Conservation (phyloP, 345 rosid genomes). For the Salix arbutifolia region DNA sequence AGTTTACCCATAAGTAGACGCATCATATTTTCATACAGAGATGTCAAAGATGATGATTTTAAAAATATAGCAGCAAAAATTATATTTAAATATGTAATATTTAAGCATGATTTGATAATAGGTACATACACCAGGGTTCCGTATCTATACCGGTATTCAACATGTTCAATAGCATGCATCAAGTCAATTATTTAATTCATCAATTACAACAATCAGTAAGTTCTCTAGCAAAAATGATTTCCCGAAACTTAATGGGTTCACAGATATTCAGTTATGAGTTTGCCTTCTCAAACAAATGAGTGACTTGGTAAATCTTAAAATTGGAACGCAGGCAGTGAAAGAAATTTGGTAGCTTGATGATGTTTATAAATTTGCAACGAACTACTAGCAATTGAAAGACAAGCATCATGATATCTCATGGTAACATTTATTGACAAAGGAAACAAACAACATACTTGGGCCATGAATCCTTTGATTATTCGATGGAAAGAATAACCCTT, state of each 20-base stretch:
- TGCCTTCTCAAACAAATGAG: not conserved
- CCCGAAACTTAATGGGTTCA: not conserved
- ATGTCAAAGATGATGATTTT: not conserved
- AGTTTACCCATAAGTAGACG: not conserved
- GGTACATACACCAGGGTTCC: not conserved
- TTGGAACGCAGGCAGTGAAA: not conserved
- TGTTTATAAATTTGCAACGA: not conserved
- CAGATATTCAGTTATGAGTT: too few relatives aligned
- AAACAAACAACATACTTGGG: conserved; percentile 57
- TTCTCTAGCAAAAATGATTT: not conserved
- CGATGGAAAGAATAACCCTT: conserved; percentile 89
- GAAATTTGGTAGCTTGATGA: not conserved
- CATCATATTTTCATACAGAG: not conserved
- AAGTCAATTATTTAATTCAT: not conserved
- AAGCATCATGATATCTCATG: not conserved
- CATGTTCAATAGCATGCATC: not conserved
- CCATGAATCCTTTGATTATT: conserved; percentile 90
- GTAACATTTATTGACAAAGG: conserved; percentile 3
- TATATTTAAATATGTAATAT: not conserved
- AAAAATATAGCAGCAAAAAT: not conserved
- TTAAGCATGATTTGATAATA: not conserved
- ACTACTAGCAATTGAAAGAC: not conserved
- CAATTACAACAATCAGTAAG: not conserved
- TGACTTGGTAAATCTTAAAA: not conserved
- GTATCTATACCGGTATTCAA: not conserved